Base-by-base conservation (phyloP, 495 filamentous ascomycete species). In the Staphylotrichum tortipilum region DNA sequence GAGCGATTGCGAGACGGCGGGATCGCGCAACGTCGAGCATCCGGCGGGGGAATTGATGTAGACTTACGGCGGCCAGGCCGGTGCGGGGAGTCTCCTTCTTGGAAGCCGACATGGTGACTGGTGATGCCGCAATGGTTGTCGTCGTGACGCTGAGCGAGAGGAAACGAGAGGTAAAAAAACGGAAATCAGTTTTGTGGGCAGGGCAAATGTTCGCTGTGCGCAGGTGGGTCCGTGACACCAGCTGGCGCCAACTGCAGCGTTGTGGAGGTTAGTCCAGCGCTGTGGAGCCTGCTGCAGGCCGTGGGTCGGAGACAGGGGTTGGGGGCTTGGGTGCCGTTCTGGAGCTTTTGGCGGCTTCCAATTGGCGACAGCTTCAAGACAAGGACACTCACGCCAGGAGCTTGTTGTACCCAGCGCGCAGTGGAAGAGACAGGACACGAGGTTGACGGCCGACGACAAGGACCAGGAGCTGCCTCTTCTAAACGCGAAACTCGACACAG, bases 171-270 rank as follows among this genome's bases (percentile, higher is more conserved):
- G 24, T n/a, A 42, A 36, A 52, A 52, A 47, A 23, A 39, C 19
- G 15, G 22, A n/a, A 10, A 35, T 44, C 22, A 28, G 40, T 45
- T 52, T 56, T 56, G 49, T 56, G 53, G 2, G 39, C 38, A 56
- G 54, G 54, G 54, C 54, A 56, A 56, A 52, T 52, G 44, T 52
- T 56, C 54, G 44, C 49, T 56, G 49, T 49, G 3, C 14, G 9
- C 18, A 19, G 14, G 47, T 42, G 47, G 47, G n/a, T 15, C 30
- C 6, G 15, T 15, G 9, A 0, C 22, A 19, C 6, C 46, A 33
- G 46, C 37, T 23, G 46, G 7, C 3, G 0, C 7, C 36, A 39
- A 2, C 37, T 43, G 36, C 3, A 15, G 7, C 3, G 8, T 6
- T 9, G 1, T n/a, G n/a, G 12, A 7, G 2, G 5, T 12, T n/a